A percentile compares a stretch with the other conserved stretches of the same genome.
Evolutionary conservation across 2,329 filamentous ascomycete genomes (phyloP).

Genomic region (Fusarium tupiense): DNA sequence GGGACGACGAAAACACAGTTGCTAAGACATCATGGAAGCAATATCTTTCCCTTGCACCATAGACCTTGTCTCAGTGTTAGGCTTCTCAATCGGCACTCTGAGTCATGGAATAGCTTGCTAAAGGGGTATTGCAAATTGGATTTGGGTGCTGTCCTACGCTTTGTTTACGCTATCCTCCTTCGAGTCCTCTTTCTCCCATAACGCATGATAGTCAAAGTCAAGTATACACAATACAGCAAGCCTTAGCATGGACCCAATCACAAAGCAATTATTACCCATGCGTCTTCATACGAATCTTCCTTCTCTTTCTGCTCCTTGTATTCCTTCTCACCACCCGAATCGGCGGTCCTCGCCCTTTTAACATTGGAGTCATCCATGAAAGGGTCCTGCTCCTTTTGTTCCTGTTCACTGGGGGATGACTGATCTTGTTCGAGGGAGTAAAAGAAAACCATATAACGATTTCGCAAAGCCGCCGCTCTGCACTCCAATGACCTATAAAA

Average conservation of each 20-base stretch:
- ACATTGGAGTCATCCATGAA: background rate
- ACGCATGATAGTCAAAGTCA: background rate
- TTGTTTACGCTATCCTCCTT: background rate
- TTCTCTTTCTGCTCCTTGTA: background rate
- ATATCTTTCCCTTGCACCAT: background rate
- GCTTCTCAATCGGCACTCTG: background rate
- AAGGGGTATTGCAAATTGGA: background rate
- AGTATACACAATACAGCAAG: background rate
- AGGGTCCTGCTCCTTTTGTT: too few relatives aligned
- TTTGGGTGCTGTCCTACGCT: background rate
- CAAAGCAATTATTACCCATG: accelerated
- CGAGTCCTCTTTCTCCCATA: background rate
- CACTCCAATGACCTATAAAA: background rate
- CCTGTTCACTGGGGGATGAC: too few relatives aligned
- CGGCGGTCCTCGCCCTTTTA: background rate
- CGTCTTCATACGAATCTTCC: background rate
- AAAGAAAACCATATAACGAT: background rate
- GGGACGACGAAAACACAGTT: background rate
- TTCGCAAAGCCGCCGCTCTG: background rate
- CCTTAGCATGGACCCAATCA: background rate
- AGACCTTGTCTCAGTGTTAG: background rate
- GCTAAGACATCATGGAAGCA: background rate
- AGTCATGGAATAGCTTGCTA: background rate
- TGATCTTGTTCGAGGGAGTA: background rate
- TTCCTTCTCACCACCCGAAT: background rate